A percentile compares a stretch with the other conserved stretches of the same genome.
These are phyloP conservation scores for Bryoglossum gracile DNA, from an alignment of 495 filamentous ascomycete genomes.

Conservation along the genomic window DNA sequence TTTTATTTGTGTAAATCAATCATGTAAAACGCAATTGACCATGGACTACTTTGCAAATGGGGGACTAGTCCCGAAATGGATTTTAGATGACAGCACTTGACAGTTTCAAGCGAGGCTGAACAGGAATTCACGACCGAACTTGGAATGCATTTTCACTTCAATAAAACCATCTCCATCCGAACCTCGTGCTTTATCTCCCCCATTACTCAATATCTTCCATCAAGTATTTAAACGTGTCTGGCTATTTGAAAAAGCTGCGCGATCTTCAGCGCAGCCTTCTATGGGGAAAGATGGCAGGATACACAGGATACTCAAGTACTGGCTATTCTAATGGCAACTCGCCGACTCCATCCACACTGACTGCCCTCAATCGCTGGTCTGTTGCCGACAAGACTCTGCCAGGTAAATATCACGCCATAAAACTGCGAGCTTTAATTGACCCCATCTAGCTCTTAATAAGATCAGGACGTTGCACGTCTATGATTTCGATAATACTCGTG, in stretches of 20 bases:
- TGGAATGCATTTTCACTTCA: too few species aligned
- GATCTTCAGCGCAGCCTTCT: conserved; percentile 9
- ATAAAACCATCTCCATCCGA: too few species aligned
- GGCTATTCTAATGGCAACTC: conserved; percentile 2
- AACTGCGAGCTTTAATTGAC: conserved; percentile 7
- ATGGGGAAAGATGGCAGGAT: conserved; percentile 1
- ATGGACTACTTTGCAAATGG: too few species aligned
- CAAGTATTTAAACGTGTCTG: conserved; percentile 8
- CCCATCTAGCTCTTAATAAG: conserved; percentile 48
- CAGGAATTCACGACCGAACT: too few species aligned
- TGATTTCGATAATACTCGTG: conserved; percentile 97
- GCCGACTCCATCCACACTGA: conserved; percentile 49
- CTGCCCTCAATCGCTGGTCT: conserved; percentile 75
- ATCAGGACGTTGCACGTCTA: conserved; percentile 87
- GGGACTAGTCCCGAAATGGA: too few species aligned
- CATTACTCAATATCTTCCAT: neutral
- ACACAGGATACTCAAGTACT: too few species aligned
- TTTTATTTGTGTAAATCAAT: too few species aligned
- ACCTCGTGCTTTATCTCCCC: neutral
- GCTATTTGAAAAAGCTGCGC: conserved; percentile 11
- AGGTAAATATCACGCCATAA: conserved; percentile 15
- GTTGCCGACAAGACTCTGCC: conserved; percentile 65
- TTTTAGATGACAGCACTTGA: too few species aligned
- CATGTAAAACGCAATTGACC: too few species aligned
- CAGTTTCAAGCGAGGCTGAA: too few species aligned